Evolutionary conservation across 2,329 filamentous ascomycete species (phyloP).

Genomic region (Fusarium newnesense): DNA sequence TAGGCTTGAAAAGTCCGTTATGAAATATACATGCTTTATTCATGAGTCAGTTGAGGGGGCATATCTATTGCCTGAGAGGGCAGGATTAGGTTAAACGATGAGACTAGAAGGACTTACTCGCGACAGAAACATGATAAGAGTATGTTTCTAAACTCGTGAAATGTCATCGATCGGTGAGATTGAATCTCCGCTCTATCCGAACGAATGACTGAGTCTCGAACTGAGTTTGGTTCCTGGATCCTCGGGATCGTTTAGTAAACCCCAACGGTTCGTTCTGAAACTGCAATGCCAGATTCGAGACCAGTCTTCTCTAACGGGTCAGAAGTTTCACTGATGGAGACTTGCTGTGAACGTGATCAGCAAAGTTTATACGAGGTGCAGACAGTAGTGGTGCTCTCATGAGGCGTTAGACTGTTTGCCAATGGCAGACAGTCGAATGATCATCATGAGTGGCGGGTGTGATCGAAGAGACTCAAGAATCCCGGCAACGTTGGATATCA

Average conservation of each 20-base stretch:
- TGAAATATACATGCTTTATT: background rate
- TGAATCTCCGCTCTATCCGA: background rate
- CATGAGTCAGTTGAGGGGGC: background rate
- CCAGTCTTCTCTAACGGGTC: background rate
- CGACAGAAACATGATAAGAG: background rate
- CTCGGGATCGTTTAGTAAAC: constrained; percentile 4
- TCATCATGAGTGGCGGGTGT: background rate
- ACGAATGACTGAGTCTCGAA: background rate
- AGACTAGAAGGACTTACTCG: background rate
- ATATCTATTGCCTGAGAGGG: background rate
- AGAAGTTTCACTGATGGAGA: background rate
- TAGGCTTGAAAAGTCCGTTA: background rate
- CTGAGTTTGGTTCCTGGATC: constrained; percentile 28
- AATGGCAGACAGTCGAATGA: background rate
- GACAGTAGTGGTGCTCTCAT: background rate
- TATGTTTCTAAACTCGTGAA: background rate
- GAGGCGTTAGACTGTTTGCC: background rate
- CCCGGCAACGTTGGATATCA: background rate
- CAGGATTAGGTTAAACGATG: background rate
- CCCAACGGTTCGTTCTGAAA: constrained; percentile 21
- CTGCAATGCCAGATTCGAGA: background rate
- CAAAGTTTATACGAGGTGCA: background rate
- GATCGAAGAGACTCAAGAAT: background rate
- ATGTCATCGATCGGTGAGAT: background rate
- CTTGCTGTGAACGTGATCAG: background rate